Base-by-base conservation (phyloP, 129 eudicot species). In the Ambrosia trifida region DNA sequence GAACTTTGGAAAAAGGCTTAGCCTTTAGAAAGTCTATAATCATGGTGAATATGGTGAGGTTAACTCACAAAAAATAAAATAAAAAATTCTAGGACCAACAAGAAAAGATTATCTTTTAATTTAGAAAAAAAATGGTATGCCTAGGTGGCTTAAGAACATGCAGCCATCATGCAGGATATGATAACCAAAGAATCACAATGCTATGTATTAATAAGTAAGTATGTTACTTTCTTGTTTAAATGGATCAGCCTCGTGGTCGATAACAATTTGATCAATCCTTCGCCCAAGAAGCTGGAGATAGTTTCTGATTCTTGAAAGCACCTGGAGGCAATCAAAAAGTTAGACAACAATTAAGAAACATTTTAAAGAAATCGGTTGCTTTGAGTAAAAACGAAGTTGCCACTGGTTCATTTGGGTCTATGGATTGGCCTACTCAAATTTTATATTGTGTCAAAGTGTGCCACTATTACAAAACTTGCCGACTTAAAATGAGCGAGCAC, bases 271-370 rank as follows among this genome's bases (percentile, higher is more conserved):
- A 74, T 95, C 99, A 68, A 95, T 83, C 76, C 85, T 84, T 43
- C 86, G 78, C 65, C 99, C 99, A 77, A 95, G 89, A 72, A 90
- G 86, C 84, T 90, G 96, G 72, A 95, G 63, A 75, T 95, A 95
- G 60, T 81, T 95, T 65, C 97, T 83, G 44, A 95, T 90, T 77
- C 84, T 95, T 72, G 84, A 76, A 24, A 95, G 95, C 62, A 95
- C 97, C 99, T 94, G 86, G 76, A 33, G 64, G 45, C 30, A 54
- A 51, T 51, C 17, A 47, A 18, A 35, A 28, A 52, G 28, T 53
- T 51, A 36, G 9, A 40, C 44, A 8, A 10, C 44, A 2, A 10
- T 8, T 40, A 40, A 6, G 44, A 40, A 40, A 8, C 44, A 40
- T 40, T 40, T 40, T 40, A 2, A 40, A 6, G 44, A 40, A 40